Evolutionary conservation across 1,284 basidiomycete genomes (phyloP), one percentile per base, ranked within the genome.

Genomic region (Phaffia rhodozyma): DNA sequence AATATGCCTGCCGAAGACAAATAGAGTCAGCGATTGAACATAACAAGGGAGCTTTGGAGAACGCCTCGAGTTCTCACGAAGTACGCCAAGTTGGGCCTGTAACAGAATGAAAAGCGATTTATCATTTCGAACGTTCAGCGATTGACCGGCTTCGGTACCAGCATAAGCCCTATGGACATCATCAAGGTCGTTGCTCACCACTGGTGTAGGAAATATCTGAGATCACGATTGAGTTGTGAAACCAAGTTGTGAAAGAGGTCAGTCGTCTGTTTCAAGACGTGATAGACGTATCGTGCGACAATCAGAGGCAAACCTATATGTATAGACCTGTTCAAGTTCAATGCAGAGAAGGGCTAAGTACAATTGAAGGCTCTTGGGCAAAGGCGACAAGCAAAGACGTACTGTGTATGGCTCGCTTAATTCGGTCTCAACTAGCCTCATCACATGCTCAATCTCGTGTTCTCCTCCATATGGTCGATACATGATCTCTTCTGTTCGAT

Each of bases 21-120:
- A 21, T 53, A 59, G 43, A 23, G 4, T 25, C n/a, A 75, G 82
- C 75, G 51, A 54, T 49, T 25, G 51, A 32, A 60, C 53, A 32
- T 23, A 21, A n/a, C 20, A 52, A 53, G 53, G 52, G 51, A 63
- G 54, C 38, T n/a, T 51, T 34, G 25, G 27, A 60, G 9, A 30
- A 27, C 9, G 25, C 6, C 5, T 32, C 18, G 34, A 38, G 21
- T 21, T 68, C 75, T 29, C 70, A 90, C 93, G 62, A 97, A 82
- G 74, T 92, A 94, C 5, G 91, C 86, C 23, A 97, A 81, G 73
- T 97, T 85, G 0, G 96, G 94, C 92, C 92, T 96, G 69, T 1
- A 65, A 56, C 48, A 65, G 49, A 18, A 60, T 49, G 32, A 13
- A 23, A 27, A 54, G 7, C 18, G 27, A 38, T 55, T 50, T 16